Conservation (phyloP, 306 rosid genomes). For the Clitoria ternatea region DNA sequence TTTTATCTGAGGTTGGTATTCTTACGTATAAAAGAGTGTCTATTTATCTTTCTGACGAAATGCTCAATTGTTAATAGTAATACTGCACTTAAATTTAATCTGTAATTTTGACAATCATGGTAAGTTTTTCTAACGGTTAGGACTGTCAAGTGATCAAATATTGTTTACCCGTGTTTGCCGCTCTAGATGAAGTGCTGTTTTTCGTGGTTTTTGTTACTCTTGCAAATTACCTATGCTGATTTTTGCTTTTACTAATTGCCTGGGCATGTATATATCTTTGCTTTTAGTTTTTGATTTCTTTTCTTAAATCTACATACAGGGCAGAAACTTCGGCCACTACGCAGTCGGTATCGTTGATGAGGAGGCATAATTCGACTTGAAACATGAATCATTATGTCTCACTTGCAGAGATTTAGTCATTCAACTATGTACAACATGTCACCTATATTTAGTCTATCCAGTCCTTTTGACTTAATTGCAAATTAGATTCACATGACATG, state of each 20-base stretch:
- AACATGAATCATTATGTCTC: background rate
- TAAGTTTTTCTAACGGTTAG: background rate
- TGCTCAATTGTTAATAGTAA: background rate
- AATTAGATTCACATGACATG: background rate
- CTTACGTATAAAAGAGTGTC: background rate
- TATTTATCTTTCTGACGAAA: background rate
- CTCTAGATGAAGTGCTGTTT: background rate
- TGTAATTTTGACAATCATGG: background rate
- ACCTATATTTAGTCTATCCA: background rate
- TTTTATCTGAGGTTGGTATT: constrained; percentile 64
- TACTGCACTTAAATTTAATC: background rate
- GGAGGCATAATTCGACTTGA: constrained; percentile 21
- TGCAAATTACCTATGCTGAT: background rate
- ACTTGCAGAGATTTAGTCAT: background rate
- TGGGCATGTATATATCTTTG: too few relatives aligned
- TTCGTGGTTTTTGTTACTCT: background rate
- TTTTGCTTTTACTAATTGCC: background rate
- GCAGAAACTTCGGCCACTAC: constrained; percentile 69
- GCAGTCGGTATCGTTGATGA: constrained; percentile 56
- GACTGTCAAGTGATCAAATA: background rate
- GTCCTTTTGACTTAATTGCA: background rate
- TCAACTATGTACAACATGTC: background rate
- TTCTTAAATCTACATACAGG: constrained; percentile 47
- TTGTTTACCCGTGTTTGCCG: background rate
- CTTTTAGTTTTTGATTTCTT: background rate